These are phyloP conservation scores for Fraxinus platypoda DNA, from an alignment of 305 asterid species.

Conservation along the genomic window DNA sequence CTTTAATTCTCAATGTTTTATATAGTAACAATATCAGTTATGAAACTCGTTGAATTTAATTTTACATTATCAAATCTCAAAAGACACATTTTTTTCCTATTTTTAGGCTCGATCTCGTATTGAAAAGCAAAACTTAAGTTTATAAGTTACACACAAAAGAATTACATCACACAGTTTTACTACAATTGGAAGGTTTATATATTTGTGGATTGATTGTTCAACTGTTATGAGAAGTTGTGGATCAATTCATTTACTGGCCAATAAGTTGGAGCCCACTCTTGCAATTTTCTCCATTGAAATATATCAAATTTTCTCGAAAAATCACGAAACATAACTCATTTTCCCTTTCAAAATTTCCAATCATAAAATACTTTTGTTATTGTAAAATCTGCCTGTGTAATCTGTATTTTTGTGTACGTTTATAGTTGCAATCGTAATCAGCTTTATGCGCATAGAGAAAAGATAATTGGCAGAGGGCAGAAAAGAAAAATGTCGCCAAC, in stretches of 20 bases:
- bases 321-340: neutral
- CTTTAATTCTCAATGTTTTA: no score
- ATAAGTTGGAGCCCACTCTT: neutral
- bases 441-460: neutral
- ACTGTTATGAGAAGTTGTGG: neutral
- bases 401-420: neutral
- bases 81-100: neutral
- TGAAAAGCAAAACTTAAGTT: neutral
- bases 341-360: neutral
- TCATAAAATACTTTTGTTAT: neutral
- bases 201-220: neutral
- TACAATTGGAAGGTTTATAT: neutral
- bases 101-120: neutral
- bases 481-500: constrained; percentile 62
- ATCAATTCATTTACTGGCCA: neutral
- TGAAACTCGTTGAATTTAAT: neutral
- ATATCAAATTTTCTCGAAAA: neutral
- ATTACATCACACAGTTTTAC: neutral
- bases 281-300: neutral
- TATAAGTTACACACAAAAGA: neutral
- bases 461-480: constrained; percentile 28
- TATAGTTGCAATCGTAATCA: neutral
- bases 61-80: neutral
- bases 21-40: no score
- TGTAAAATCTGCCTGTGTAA: neutral